Evolutionary conservation across 169 alveolate genomes (phyloP), one percentile per base, ranked within the genome.

Genomic region (Amoebophrya sp.): DNA sequence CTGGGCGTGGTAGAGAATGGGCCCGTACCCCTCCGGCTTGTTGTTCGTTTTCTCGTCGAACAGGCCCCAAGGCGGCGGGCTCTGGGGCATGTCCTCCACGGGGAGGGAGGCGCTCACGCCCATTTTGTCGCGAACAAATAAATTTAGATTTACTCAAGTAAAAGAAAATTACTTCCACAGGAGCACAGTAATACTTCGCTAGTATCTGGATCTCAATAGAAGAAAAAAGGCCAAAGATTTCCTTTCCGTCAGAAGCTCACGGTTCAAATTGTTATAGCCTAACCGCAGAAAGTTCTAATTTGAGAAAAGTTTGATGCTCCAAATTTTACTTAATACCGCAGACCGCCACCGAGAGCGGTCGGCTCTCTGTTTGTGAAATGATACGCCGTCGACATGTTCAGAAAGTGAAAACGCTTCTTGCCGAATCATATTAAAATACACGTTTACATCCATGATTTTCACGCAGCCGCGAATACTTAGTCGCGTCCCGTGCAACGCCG

Each of bases 1-100:
- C 83, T 66, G 83, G 18, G 83, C 83, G 83, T 66, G 29, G 83
- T 66, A 66, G 32, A 66, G 18, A n/a, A 66, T 66, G 83, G 83
- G 83, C 1, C 83, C 83, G 32, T 66, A 66, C 29, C 83, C 83
- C 7, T 66, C 83, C 32, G 83, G 83, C 83, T 66, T 66, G 83
- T 66, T 66, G 83, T 66, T 66, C 83, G 83, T 66, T 1, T 25
- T 18, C 83, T 66, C 83, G 83, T 66, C 83, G 32, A 66, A 66
- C 39, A 66, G 32, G 35, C 83, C 83, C 83, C 83, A 66, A 66
- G 83, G 83, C 32, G 83, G 83, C 0, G 29, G 83, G 32, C 32
- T 25, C 83, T 7, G 12, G 18, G 83, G 83, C 2, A 66, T 2
- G 32, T 66, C 83, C 83, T 66, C 83, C 29, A 66, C 83, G 1